Evolutionary conservation across 2,329 filamentous ascomycete species (phyloP), one percentile per base, ranked within the genome.

Genomic region (Amauroascus verrucosus): DNA sequence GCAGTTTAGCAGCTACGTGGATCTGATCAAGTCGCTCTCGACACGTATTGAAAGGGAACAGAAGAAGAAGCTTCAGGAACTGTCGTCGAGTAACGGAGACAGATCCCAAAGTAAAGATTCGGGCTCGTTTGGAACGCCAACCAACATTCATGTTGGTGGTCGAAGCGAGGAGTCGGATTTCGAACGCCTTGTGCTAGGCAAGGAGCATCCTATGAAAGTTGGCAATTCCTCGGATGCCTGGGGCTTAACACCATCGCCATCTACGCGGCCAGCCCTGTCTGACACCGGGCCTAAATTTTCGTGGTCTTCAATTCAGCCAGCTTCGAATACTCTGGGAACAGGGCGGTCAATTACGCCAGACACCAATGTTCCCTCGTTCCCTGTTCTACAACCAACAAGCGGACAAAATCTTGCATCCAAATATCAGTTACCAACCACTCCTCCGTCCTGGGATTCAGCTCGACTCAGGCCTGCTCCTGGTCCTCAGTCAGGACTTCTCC

Each of bases 1-100:
- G 56, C 91, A 91, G 66, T 98, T 98, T 65, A 85, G 89, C 65
- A 75, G 80, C 0, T 97, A 94, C 67, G 96, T 97, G 88, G 75
- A 82, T 3, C 76, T 95, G 44, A 94, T 97, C 69, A 94, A 88
- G 66, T 78, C 73, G 0, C 72, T 96, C 3, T 94, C 89, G 0
- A 73, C 77, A 16, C 82, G 83, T 53, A 86, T 98, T 32, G 91
- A 98, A 66, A 81, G 85, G 16, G 93, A 97, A 65, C 93, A 97
- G 63, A 85, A 79, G 6, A 84, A 82, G 63, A 97, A 96, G 64
- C 73, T 98, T 2, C 86, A 90, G 64, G 91, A 96, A 62, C 77
- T 97, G 6, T 81, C 82, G 0, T 81, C 83, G 1, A 32, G 77
- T 20, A 64, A 73, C 6, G 62, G 69, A n/a, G 68, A 72, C 9